These are phyloP conservation scores for Podaxis rugospora DNA, from an alignment of 768 basidiomycete genomes.

Conservation along the genomic window DNA sequence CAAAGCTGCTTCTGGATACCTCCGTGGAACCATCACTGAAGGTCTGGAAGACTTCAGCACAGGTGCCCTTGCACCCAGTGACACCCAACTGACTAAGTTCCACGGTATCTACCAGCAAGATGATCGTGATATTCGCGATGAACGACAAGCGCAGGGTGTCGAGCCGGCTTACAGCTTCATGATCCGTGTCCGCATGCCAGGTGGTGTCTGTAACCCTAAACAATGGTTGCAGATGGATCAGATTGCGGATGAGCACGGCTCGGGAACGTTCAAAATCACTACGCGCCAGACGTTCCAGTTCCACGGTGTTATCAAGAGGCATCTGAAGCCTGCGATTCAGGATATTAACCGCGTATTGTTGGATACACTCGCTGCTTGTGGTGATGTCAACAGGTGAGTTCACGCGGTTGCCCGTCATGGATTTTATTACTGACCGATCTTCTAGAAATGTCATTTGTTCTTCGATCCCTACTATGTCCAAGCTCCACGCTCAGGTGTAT, in stretches of 20 bases:
- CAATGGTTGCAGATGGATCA: conserved; percentile 97
- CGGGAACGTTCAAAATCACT: conserved; percentile 93
- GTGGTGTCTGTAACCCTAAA: conserved; percentile 84
- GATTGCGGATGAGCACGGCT: conserved; percentile 94
- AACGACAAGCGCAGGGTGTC: conserved; percentile 85
- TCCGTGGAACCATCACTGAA: conserved; percentile 93
- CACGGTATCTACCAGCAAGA: conserved; percentile 96
- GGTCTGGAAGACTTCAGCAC: conserved; percentile 84
- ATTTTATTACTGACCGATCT: background rate
- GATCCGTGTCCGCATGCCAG: conserved; percentile 97
- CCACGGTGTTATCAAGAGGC: conserved; percentile 97
- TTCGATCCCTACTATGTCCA: conserved; percentile 86
- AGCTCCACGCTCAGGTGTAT: conserved; percentile 77
- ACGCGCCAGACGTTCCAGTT: conserved; percentile 99
- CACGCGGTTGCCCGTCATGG: background rate
- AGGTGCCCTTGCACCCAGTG: conserved; percentile 86
- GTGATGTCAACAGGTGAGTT: conserved; percentile 88
- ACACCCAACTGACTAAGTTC: conserved; percentile 97
- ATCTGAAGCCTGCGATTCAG: conserved; percentile 95
- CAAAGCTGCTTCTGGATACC: conserved; percentile 91
- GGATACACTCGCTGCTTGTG: conserved; percentile 97
- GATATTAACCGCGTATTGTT: conserved; percentile 87
- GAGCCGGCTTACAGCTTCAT: conserved; percentile 98
- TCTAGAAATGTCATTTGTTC: conserved; percentile 86
- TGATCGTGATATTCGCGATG: conserved; percentile 97